These are phyloP conservation scores for Daldinia eschscholtzii DNA, from an alignment of 2,329 filamentous ascomycete species.

Conservation along the genomic window DNA sequence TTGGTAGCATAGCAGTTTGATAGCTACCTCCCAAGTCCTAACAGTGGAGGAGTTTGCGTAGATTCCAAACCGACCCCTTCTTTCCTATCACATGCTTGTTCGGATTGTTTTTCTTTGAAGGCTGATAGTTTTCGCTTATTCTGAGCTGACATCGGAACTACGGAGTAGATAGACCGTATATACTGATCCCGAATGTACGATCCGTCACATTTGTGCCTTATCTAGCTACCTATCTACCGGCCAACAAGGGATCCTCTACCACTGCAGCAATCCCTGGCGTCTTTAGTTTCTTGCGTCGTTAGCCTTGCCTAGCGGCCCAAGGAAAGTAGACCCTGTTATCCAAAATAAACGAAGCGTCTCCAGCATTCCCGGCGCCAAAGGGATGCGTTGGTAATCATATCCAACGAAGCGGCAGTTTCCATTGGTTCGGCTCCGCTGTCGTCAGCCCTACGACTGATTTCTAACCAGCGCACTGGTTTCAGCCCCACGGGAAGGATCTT, in stretches of 20 bases:
- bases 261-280: background rate
- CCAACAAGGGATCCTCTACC: background rate
- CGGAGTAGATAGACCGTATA: background rate
- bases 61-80: background rate
- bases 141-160: background rate
- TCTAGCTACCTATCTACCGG: background rate
- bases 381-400: conserved; percentile 16
- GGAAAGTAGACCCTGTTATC: background rate
- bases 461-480: conserved; percentile 8
- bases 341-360: background rate
- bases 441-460: conserved; percentile 33
- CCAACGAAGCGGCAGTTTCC: conserved; percentile 4
- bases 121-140: background rate
- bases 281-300: background rate
- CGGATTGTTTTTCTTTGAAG: background rate
- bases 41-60: background rate
- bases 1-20: too few relatives aligned
- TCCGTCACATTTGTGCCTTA: background rate
- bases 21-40: too few relatives aligned
- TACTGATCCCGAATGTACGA: background rate
- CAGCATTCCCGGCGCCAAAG: background rate
- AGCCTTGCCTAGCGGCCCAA: background rate
- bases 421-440: conserved; percentile 4
- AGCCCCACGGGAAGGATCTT: conserved; percentile 19
- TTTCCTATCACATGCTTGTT: background rate